Conservation (phyloP, 1,284 basidiomycete species). For the Heterobasidion parviporum region DNA sequence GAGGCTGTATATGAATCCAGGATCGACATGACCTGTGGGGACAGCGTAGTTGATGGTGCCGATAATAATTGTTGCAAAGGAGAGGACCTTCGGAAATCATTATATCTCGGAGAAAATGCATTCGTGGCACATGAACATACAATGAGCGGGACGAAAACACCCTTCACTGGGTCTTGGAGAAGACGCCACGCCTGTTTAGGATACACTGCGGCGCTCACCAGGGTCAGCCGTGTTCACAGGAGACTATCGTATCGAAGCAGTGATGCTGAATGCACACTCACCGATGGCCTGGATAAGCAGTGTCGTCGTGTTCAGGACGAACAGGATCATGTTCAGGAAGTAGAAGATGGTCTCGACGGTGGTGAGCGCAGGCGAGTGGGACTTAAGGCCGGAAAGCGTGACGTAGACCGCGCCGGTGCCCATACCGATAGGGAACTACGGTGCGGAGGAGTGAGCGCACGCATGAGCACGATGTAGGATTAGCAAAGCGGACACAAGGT, state of each 20-base stretch:
- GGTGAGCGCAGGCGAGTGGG: conserved; percentile 23
- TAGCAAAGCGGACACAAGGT: neutral
- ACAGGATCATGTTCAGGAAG: conserved; percentile 36
- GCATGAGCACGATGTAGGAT: neutral
- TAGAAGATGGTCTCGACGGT: conserved; percentile 35
- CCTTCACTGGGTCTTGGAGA: conserved; percentile 35
- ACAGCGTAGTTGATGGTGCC: conserved; percentile 40
- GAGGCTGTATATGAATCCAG: conserved; percentile 21
- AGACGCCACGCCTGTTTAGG: conserved; percentile 33
- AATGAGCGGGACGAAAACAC: conserved; percentile 38
- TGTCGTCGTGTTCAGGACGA: conserved; percentile 33
- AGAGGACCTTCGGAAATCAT: conserved; percentile 25
- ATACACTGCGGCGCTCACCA: conserved; percentile 23
- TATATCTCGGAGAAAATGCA: no score
- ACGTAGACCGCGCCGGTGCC: conserved; percentile 42
- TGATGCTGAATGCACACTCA: conserved; percentile 14
- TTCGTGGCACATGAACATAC: no score
- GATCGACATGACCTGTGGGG: conserved; percentile 16
- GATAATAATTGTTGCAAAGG: conserved; percentile 43
- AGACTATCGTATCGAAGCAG: neutral
- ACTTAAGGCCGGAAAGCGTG: conserved; percentile 31
- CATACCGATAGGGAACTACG: conserved; percentile 41
- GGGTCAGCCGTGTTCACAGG: neutral
- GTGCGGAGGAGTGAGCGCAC: neutral
- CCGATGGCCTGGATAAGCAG: conserved; percentile 34